Evolutionary conservation across 108 stramenopile genomes (phyloP), one percentile per base, ranked within the genome.

Genomic region (Mediolabrus comicus): DNA sequence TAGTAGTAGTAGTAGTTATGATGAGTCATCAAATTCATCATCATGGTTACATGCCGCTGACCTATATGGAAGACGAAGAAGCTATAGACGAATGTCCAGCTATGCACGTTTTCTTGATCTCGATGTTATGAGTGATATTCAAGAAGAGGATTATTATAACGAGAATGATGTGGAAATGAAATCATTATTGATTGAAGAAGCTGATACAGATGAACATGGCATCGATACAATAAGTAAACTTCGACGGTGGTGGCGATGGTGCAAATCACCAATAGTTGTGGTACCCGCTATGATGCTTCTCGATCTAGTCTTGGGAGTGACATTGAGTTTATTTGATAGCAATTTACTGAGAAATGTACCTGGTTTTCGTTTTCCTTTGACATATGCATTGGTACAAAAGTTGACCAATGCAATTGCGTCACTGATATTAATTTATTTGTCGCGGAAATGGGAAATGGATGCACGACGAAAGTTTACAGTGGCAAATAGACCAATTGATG

Each of bases 311-410:
- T 11, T 71, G 7, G 70, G 70, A 10, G 59, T 71, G 16, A 53
- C 70, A 16, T 35, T 71, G 22, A 62, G 60, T 38, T 27, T 71
- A 13, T 71, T 53, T 27, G 70, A 71, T 35, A 53, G 52, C 35
- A 71, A 71, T 35, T n/a, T 71, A 0, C 41, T 71, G 30, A 46
- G 60, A 52, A 71, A 71, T 26, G 70, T 71, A 0, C 61, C 70
- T 0, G 70, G 53, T 2, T 71, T 71, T 71, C 70, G 39, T 62
- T 71, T 71, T 22, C 70, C 70, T 33, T 19, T 62, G 36, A 62
- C 53, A 16, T 71, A 71, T 38, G 70, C 70, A 13, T 52, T 57
- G 52, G 62, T 35, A 1, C 70, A 71, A 59, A 71, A 71, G 31
- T 16, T 53, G 24, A 71, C 70, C 6, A 71, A 71, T 53, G 70